A percentile compares a stretch with the other conserved stretches of the same genome.
Evolutionary conservation across 176 grass and related monocot genomes (phyloP).

Genomic region (Urochloa ruziziensis): DNA sequence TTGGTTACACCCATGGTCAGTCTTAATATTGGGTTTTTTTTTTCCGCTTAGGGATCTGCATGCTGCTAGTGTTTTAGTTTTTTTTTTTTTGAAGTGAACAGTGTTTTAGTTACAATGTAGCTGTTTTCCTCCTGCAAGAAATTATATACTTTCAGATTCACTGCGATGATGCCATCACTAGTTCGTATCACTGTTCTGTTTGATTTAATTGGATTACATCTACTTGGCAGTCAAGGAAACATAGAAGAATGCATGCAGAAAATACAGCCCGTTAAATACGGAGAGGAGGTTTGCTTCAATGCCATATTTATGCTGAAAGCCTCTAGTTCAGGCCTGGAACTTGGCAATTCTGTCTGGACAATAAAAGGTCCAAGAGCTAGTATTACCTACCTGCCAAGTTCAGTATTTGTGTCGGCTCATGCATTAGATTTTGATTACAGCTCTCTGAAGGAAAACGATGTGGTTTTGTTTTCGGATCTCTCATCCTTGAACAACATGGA

Average conservation of each 20-base stretch:
- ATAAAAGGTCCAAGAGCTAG: constrained; percentile 70
- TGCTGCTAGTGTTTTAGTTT: not conserved
- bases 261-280: constrained; percentile 58
- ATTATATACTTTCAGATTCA: constrained; percentile 18
- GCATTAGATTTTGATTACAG: constrained; percentile 69
- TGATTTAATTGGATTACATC: constrained; percentile 22
- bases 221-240: constrained; percentile 54
- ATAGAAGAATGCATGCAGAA: constrained; percentile 80
- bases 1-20: not conserved
- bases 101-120: not conserved
- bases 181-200: not conserved
- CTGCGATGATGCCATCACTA: not conserved
- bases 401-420: constrained; percentile 72
- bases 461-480: constrained; percentile 85
- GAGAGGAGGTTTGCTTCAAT: constrained; percentile 90
- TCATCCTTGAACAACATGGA: constrained; percentile 59
- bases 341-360: constrained; percentile 84
- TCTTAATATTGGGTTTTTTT: not conserved
- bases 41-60: not conserved
- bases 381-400: constrained; percentile 68
- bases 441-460: constrained; percentile 63
- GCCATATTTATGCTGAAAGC: constrained; percentile 75
- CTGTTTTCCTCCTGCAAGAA: not conserved
- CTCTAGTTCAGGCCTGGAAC: constrained; percentile 88
- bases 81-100: too few species aligned